phyloP scores from a whole-genome alignment of 192 early-diverging fungal species.

The Gaertneriomyces semiglobifer region DNA sequence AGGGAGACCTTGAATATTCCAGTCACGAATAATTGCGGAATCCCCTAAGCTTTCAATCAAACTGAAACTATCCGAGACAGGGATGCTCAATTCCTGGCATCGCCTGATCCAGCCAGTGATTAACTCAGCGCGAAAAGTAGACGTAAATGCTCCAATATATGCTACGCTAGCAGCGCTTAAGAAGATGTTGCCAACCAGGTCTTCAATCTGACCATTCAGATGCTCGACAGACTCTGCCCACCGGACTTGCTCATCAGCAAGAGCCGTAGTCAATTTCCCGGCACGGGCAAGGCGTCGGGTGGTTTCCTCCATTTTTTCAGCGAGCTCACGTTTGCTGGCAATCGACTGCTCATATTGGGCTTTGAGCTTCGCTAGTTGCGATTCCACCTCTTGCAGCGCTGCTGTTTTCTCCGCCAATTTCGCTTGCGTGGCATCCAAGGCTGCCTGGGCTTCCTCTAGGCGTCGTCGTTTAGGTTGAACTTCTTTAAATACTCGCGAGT shows the following conservation, averaged over 20 bases:
- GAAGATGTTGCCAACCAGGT: constrained; percentile 58
- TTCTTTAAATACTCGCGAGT: constrained; percentile 57
- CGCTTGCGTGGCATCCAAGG: constrained; percentile 47
- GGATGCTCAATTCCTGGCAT: constrained; percentile 53
- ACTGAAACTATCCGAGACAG: constrained; percentile 53
- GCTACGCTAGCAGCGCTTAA: constrained; percentile 53
- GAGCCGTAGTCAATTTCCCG: constrained; percentile 53
- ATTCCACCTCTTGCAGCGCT: constrained; percentile 54
- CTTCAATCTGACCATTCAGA: constrained; percentile 47
- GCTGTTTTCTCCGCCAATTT: constrained; percentile 59
- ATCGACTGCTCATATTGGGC: constrained; percentile 54
- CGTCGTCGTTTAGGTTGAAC: constrained; percentile 52
- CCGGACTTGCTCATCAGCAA: constrained; percentile 61
- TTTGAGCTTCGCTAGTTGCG: constrained; percentile 56
- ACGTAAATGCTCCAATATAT: constrained; percentile 61
- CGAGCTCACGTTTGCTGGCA: constrained; percentile 46
- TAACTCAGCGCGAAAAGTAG: constrained; percentile 46
- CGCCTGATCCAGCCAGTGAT: constrained; percentile 45
- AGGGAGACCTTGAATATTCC: constrained; percentile 63
- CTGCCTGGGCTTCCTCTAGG: constrained; percentile 55
- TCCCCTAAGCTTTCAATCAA: constrained; percentile 52
- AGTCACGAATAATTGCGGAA: constrained; percentile 54
- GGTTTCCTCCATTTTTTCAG: constrained; percentile 65
- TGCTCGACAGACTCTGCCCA: constrained; percentile 58
- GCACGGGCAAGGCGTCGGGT: constrained; percentile 50